Base-by-base conservation (phyloP, 352 stramenopile species). In the Peronosclerospora sorghi region DNA sequence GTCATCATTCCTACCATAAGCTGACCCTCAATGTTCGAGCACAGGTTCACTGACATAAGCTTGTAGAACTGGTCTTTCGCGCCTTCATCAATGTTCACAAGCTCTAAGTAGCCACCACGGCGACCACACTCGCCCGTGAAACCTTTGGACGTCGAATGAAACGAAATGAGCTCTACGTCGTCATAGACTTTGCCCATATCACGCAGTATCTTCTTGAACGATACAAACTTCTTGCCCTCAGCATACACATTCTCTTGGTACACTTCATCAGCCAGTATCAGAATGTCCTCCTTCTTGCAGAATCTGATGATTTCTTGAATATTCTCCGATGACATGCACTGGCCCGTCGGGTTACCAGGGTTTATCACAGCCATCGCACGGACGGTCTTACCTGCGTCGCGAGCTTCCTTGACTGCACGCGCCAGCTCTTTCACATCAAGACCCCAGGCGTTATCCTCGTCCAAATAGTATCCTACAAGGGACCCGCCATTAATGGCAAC, bases 161-260 rank as follows among this genome's bases (percentile, higher is more conserved):
- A 99, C 41, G 86, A 98, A 21, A 97, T 92, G 27, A 99, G 70
- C 70, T 99, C 91, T n/a, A 98, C 75, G 40, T 91, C 70, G 44
- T 90, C 61, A 48, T 81, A 71, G 41, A 64, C 32, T 44, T 69
- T 48, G 28, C 84, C 86, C 72, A 97, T 82, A 45, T 96, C 86
- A 35, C 78, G 79, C 45, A 95, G 73, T 35, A 97, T 77, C 45
- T 97, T 97, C 56, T 95, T 96, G 68, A 96, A 97, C 45, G 86
- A 97, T 41, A 93, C 70, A 54, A 98, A 99, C 46, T 76, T 50
- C 56, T 94, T 89, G 42, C 82, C 77, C 17, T 92, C 62, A 9
- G 83, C 78, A 60, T 98, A 99, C 37, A 98, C 91, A 75, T 99
- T 99, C 59, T 98, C 94, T 61, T 99, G 96, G 69, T 99, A 99